phyloP scores from a whole-genome alignment of 2,329 filamentous ascomycete genomes.

The Coccinonectria pachysandricola region DNA sequence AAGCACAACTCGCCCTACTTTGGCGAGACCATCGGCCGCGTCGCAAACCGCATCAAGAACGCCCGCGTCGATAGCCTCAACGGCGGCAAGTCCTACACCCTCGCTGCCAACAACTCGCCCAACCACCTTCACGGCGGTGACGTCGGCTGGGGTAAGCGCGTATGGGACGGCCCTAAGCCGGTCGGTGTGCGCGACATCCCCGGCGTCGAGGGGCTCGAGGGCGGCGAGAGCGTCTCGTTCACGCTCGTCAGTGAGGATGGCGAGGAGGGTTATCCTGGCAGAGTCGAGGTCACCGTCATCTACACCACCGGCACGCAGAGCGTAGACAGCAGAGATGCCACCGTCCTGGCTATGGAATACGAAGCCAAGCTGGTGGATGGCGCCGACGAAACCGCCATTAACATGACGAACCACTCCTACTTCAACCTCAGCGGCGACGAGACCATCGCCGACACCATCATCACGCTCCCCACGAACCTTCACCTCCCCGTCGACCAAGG shows the following conservation, averaged over 20 bases:
- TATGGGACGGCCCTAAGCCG: slow-evolving; percentile 62
- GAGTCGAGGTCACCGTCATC: slow-evolving; percentile 64
- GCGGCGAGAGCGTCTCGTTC: slow-evolving; percentile 58
- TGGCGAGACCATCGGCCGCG: slow-evolving; percentile 83
- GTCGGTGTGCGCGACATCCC: slow-evolving; percentile 42
- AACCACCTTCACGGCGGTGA: slow-evolving; percentile 68
- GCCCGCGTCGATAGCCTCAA: slow-evolving; percentile 67
- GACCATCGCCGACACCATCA: slow-evolving; percentile 46
- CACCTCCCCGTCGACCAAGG: slow-evolving; percentile 66
- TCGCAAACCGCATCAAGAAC: slow-evolving; percentile 69
- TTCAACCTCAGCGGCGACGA: slow-evolving; percentile 51
- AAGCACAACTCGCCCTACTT: slow-evolving; percentile 71
- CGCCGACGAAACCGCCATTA: slow-evolving; percentile 81
- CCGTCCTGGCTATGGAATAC: slow-evolving; percentile 76
- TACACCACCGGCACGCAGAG: slow-evolving; percentile 67
- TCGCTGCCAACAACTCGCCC: slow-evolving; percentile 65
- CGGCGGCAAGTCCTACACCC: slow-evolving; percentile 51
- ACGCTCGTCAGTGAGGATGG: slow-evolving; percentile 62
- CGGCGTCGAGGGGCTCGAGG: slow-evolving; percentile 40
- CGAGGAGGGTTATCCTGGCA: slow-evolving; percentile 85
- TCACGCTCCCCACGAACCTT: slow-evolving; percentile 54
- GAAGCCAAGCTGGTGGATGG: slow-evolving; percentile 72
- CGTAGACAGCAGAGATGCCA: slow-evolving; percentile 50
- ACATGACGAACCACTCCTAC: slow-evolving; percentile 91
- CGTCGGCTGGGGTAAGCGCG: slow-evolving; percentile 70